Evolutionary conservation across 495 filamentous ascomycete species (phyloP).

Genomic region (Penicillium chermesinum): DNA sequence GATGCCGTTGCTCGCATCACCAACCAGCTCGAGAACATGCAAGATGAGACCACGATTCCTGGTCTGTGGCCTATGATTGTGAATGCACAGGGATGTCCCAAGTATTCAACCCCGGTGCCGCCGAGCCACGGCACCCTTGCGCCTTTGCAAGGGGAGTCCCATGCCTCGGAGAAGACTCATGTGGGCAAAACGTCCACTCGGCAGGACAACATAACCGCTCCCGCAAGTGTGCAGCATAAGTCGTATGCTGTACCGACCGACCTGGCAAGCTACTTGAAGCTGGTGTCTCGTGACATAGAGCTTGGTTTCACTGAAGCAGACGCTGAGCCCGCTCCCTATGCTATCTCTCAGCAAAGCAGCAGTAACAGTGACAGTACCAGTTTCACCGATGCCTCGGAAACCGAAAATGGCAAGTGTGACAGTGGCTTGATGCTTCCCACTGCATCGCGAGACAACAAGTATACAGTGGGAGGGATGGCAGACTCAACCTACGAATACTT

Average conservation of each 20-base stretch:
- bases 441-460: conserved; percentile 37
- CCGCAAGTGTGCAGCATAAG: conserved; percentile 9
- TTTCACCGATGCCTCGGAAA: not conserved
- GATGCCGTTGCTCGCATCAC: conserved; percentile 93
- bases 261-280: conserved; percentile 21
- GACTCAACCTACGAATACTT: conserved; percentile 96
- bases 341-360: not conserved
- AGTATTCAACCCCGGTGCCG: conserved; percentile 6
- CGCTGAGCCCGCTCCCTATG: conserved; percentile 22
- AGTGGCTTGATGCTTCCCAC: conserved; percentile 24
- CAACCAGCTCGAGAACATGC: conserved; percentile 74
- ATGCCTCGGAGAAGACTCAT: not conserved
- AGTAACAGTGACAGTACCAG: not conserved
- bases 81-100: conserved; percentile 69
- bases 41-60: conserved; percentile 66
- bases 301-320: conserved; percentile 19
- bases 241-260: conserved; percentile 21
- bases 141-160: not conserved
- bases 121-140: not conserved
- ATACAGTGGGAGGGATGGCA: conserved; percentile 73
- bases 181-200: not conserved
- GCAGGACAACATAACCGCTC: not conserved
- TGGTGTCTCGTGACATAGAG: conserved; percentile 13
- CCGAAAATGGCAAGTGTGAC: conserved; percentile 20
- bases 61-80: conserved; percentile 80